A percentile compares a stretch with the other conserved stretches of the same genome.
These are phyloP conservation scores for Saccharomyces pastorianus DNA, from an alignment of 1,139 yeast species.

Conservation along the genomic window DNA sequence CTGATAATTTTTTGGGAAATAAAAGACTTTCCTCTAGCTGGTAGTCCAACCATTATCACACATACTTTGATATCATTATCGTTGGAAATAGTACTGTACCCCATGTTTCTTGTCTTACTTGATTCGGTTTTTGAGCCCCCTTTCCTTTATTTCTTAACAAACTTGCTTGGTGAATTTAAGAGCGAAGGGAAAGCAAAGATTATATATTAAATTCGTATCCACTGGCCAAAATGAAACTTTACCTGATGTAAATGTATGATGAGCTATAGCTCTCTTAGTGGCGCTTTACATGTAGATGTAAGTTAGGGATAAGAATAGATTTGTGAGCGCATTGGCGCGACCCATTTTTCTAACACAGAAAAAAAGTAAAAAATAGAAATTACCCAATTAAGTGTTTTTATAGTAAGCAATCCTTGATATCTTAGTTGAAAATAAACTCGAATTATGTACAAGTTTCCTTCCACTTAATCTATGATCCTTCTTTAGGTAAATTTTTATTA, in stretches of 20 bases:
- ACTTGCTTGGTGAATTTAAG: not conserved
- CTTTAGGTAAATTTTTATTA: not conserved
- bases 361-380: not conserved
- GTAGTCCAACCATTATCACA: constrained; percentile 68
- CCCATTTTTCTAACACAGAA: not conserved
- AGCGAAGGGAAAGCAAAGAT: not conserved
- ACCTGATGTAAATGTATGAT: not conserved
- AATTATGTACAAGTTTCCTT: not conserved
- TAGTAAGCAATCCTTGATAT: not conserved
- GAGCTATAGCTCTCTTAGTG: not conserved
- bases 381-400: not conserved
- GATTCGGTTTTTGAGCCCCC: not conserved
- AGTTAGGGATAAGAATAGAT: not conserved
- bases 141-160: not conserved
- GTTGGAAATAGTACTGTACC: constrained; percentile 66
- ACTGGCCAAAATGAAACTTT: not conserved
- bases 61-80: constrained; percentile 65
- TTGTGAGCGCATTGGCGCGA: not conserved
- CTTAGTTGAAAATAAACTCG: not conserved
- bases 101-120: constrained; percentile 37
- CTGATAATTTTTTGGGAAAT: constrained; percentile 72
- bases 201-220: not conserved
- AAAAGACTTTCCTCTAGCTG: constrained; percentile 61
- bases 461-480: not conserved
- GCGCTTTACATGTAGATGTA: not conserved